Percentiles rank a stretch among this genome's conserved stretches.
These are phyloP conservation scores for Colletotrichum lupini DNA, from an alignment of 2,329 filamentous ascomycete genomes.

Conservation along the genomic window DNA sequence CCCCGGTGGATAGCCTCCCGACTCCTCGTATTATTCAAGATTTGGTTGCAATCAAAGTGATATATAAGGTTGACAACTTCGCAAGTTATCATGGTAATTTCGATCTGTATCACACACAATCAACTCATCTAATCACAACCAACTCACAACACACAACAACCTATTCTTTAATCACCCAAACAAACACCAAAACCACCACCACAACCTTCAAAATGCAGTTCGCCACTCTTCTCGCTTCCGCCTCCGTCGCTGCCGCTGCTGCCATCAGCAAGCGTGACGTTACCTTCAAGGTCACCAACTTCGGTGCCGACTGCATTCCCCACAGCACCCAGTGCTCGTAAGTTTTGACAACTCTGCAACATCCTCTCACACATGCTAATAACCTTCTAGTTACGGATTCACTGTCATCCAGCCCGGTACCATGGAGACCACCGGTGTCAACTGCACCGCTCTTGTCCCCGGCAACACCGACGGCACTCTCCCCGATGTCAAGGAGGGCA, in stretches of 20 bases:
- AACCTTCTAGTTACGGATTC: conserved; percentile 3
- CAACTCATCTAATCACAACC: neutral
- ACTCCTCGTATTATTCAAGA: conserved; percentile 20
- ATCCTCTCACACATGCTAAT: neutral
- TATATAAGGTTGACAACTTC: conserved; percentile 7
- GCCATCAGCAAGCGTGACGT: conserved; percentile 38
- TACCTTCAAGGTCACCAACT: conserved; percentile 42
- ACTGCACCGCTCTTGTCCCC: conserved; percentile 38
- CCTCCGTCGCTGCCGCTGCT: conserved; percentile 38
- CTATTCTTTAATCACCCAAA: neutral
- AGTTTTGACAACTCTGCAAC: neutral
- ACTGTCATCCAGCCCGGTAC: conserved; percentile 36
- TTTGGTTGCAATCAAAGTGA: neutral
- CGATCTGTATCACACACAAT: neutral
- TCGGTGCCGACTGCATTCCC: conserved; percentile 42
- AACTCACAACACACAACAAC: conserved; percentile 6
- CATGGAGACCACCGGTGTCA: conserved; percentile 41
- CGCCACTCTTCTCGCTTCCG: conserved; percentile 37
- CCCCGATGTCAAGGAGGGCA: conserved; percentile 43
- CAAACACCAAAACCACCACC: neutral
- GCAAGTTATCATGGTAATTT: accelerated
- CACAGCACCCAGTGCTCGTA: conserved; percentile 44
- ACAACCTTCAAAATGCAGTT: conserved; percentile 42
- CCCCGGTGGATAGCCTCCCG: neutral
- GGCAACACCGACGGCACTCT: conserved; percentile 40